phyloP scores from a whole-genome alignment of 495 filamentous ascomycete species.

The Penicillium bialowiezense region DNA sequence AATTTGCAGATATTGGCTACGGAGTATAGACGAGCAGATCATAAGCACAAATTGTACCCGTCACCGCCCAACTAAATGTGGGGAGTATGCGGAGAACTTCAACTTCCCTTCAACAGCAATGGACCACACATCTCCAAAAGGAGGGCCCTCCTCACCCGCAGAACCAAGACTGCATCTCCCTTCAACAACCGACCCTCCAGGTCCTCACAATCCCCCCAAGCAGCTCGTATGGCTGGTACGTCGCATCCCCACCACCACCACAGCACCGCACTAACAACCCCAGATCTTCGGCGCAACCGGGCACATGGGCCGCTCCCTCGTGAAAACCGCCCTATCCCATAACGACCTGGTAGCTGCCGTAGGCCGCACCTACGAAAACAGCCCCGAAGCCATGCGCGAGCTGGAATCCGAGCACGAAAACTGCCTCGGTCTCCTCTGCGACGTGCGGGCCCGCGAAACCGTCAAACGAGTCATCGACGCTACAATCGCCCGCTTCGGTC shows the following conservation, averaged over 20 bases:
- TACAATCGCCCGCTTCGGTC: slow-evolving; percentile 70
- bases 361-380: slow-evolving; percentile 80
- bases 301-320: slow-evolving; percentile 90
- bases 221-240: slow-evolving; percentile 78
- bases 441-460: slow-evolving; percentile 79
- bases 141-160: slow-evolving; percentile 25
- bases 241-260: slow-evolving; percentile 19
- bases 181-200: slow-evolving; percentile 74
- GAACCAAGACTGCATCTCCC: slow-evolving; percentile 60
- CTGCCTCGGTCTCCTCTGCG: slow-evolving; percentile 80
- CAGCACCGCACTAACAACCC: slow-evolving; percentile 1
- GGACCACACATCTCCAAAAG: slow-evolving; percentile 35
- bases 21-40: too few species aligned
- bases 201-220: slow-evolving; percentile 66
- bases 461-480: slow-evolving; percentile 67
- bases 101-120: slow-evolving; percentile 15
- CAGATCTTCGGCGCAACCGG: slow-evolving; percentile 93
- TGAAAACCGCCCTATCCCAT: slow-evolving; percentile 73
- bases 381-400: slow-evolving; percentile 61
- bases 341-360: slow-evolving; percentile 88
- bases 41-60: too few species aligned
- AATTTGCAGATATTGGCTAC: too few species aligned
- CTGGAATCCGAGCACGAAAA: slow-evolving; percentile 53
- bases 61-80: too few species aligned
- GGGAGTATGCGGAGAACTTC: slow-evolving; percentile 7